These are phyloP conservation scores for Leccinum boreale DNA, from an alignment of 768 basidiomycete genomes.

Conservation along the genomic window DNA sequence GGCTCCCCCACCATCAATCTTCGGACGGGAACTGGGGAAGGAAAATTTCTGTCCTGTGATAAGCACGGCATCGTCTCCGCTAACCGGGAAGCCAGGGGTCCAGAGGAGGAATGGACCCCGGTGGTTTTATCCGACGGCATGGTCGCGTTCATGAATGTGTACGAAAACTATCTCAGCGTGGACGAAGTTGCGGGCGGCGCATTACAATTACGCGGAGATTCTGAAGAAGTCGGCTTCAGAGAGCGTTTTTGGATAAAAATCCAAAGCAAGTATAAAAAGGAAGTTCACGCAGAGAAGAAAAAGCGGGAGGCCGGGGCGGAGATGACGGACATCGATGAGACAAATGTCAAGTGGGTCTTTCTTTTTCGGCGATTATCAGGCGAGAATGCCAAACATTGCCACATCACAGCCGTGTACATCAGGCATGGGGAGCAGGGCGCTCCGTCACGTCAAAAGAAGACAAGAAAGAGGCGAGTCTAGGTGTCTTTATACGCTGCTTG, in stretches of 20 bases:
- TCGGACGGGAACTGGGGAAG: constrained; percentile 82
- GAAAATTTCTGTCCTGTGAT: constrained; percentile 89
- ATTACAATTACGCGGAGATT: constrained; percentile 77
- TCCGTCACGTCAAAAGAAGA: constrained; percentile 67
- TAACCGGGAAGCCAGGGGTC: constrained; percentile 85
- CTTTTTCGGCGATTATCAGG: constrained; percentile 1
- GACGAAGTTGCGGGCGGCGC: constrained; percentile 86
- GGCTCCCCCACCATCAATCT: constrained; percentile 84
- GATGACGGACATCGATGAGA: constrained; percentile 63
- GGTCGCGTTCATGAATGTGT: constrained; percentile 84
- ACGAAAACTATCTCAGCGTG: constrained; percentile 82
- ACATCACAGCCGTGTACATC: constrained; percentile 57
- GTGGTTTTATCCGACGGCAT: constrained; percentile 79
- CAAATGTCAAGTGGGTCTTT: constrained; percentile 62
- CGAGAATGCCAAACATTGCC: constrained; percentile 1
- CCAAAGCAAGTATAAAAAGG: constrained; percentile 84
- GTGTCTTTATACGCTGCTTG: constrained; percentile 1
- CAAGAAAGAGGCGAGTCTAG: constrained; percentile 59
- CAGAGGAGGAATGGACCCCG: constrained; percentile 93
- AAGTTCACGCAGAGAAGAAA: constrained; percentile 76
- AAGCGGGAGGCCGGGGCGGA: constrained; percentile 56
- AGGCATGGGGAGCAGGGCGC: constrained; percentile 83
- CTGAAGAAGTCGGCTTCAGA: constrained; percentile 78
- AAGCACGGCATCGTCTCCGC: constrained; percentile 80
- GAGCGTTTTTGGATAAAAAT: constrained; percentile 90